Evolutionary conservation across 805 yeast species (phyloP).

Genomic region (Nakazawaea holstii): DNA sequence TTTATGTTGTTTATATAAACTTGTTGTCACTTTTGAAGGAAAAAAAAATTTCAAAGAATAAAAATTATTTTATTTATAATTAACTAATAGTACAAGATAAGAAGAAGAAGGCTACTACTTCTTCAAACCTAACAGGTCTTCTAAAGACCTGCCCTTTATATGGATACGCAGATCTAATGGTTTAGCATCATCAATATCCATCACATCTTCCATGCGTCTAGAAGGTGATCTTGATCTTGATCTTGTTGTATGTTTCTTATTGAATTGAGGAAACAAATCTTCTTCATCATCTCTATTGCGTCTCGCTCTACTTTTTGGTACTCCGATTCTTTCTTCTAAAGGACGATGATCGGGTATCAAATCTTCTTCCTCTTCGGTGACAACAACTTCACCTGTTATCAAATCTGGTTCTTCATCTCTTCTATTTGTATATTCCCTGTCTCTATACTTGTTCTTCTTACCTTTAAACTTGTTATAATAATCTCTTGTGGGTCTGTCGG

Average conservation of each 20-base stretch:
- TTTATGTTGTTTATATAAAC: background rate
- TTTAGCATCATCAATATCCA: slow-evolving; percentile 6
- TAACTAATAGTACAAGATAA: background rate
- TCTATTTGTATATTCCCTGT: slow-evolving; percentile 11
- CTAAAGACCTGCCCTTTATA: slow-evolving; percentile 7
- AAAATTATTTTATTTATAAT: background rate
- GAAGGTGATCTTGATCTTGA: slow-evolving; percentile 14
- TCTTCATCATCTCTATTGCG: slow-evolving; percentile 17
- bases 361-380: slow-evolving; percentile 29
- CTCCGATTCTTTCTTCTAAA: slow-evolving; percentile 5
- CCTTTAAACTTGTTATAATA: slow-evolving; percentile 12
- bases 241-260: background rate
- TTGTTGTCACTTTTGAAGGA: background rate
- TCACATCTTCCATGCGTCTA: slow-evolving; percentile 9
- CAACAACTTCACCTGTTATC: slow-evolving; percentile 25
- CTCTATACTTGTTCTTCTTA: background rate
- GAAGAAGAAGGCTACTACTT: no score
- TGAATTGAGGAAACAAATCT: slow-evolving; percentile 31
- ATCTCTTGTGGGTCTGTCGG: slow-evolving; percentile 23
- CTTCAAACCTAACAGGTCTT: slow-evolving; percentile 8
- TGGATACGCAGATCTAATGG: background rate
- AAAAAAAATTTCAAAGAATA: background rate
- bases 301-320: background rate
- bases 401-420: slow-evolving; percentile 29
- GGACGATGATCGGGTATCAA: slow-evolving; percentile 23